Conservation (phyloP, 768 basidiomycete genomes). For the Gyrodon lividus region DNA sequence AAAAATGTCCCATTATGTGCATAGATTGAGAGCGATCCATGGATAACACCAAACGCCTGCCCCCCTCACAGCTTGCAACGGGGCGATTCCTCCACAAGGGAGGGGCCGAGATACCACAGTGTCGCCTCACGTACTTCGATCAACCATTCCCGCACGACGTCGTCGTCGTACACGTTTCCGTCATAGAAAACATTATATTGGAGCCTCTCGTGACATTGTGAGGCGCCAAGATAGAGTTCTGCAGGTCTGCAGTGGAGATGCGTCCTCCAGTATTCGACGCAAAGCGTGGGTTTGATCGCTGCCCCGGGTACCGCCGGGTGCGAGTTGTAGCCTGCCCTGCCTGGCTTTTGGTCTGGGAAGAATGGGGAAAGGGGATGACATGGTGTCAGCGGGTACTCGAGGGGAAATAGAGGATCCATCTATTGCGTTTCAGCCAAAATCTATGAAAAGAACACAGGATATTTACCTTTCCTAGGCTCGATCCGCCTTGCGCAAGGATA, state of each 20-base stretch:
- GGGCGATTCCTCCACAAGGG: too few species aligned
- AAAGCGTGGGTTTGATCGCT: background rate
- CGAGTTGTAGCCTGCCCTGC: conserved; percentile 6
- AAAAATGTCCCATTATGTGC: too few species aligned
- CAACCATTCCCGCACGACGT: conserved; percentile 42
- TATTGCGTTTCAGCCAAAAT: too few species aligned
- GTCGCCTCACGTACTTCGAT: conserved; percentile 37
- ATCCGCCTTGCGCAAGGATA: conserved; percentile 20
- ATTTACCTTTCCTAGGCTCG: conserved; percentile 40
- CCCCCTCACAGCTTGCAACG: too few species aligned
- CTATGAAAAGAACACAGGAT: too few species aligned
- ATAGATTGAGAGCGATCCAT: too few species aligned
- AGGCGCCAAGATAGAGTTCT: conserved; percentile 48
- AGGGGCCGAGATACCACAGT: conserved; percentile 26
- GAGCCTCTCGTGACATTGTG: conserved; percentile 33
- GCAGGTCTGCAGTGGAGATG: conserved; percentile 42
- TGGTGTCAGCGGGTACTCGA: conserved; percentile 29
- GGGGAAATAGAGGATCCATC: conserved; percentile 37
- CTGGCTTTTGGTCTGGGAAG: conserved; percentile 18
- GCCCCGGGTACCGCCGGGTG: background rate
- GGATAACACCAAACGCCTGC: too few species aligned
- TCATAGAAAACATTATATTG: conserved; percentile 38
- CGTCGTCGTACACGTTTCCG: conserved; percentile 40
- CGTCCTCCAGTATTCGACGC: conserved; percentile 16
- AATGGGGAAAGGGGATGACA: conserved; percentile 15